Base-by-base conservation (phyloP, 169 alveolate genomes). In the Cytauxzoon felis region DNA sequence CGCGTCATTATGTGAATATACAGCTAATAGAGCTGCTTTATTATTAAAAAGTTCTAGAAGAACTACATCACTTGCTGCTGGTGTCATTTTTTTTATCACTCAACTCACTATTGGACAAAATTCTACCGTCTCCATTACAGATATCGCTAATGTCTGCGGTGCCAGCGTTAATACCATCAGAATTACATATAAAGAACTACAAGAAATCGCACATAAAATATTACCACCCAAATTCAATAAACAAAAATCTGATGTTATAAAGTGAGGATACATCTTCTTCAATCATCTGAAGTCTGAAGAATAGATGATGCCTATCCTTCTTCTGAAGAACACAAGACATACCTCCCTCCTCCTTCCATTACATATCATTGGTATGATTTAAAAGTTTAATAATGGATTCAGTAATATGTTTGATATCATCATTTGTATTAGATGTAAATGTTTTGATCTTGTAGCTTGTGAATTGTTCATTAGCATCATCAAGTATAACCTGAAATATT, bases 1-100 rank as follows among this genome's bases (percentile, higher is more conserved):
- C 24, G 82, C 82, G 7, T 81, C 87, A 11, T 59, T 87, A 23
- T 82, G 89, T 13, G 93, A 88, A 33, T 68, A 82, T 51, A 92
- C 71, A 1, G 89, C 88, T 8, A 72, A 83, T 50, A 62, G 68
- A 33, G 92, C 93, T 9, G 82, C 78, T n/a, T 59, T 83, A 19
- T 54, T 82, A 41, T 71, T 88, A 26, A 80, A 82, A 23, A 85
- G 82, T 13, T 72, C 93, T 42, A 92, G 87, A 81, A 80, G 93
- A 26, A 80, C 92, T 29, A 88, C 88, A 45, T 87, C 93, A 27
- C 57, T 88, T 26, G 92, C 93, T 21, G 93, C 91, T 16, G 93
- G 91, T 16, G 78, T 87, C 38, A 87, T 88, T 23, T 87, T 80
- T 60, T 73, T 88, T 49, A 67, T 84, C n/a, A 68, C 71, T 18